Evolutionary conservation across 768 basidiomycete species (phyloP), one percentile per base, ranked within the genome.

Genomic region (Kwoniella newhampshirensis): DNA sequence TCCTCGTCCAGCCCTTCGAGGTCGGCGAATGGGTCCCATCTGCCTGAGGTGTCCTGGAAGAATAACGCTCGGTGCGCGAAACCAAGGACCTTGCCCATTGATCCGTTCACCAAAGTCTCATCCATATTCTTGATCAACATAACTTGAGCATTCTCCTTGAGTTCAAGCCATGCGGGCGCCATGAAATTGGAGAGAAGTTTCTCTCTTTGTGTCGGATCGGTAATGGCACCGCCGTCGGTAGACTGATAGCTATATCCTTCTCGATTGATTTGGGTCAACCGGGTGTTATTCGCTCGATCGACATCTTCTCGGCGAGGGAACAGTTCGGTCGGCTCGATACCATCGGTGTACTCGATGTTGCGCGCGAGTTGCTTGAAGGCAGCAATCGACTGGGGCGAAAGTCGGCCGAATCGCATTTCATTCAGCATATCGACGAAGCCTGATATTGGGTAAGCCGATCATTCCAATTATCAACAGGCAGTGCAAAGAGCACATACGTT

Each of bases 61-160:
- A 59, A 74, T 4, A 64, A 27, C 18, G 36, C 48, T 44, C 73
- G 73, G 11, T 80, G 67, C 20, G 59, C 62, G 75, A 99, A 99
- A 3, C 83, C 82, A 26, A 87, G 66, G 18, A 99, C 82, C 39
- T 83, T 85, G 8, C 96, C 96, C 82, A 96, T 88, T 54, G 86
- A 90, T 1, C 96, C 96, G 68, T 99, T 99, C 42, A 97, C 96
- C 7, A 98, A 82, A 2, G 81, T 83, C 27, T 92, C 91, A 65
- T 93, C 89, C 50, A 87, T 78, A 70, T 98, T 98, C 80, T 97
- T 97, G 77, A 91, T 89, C 28, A 96, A 81, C 92, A 96, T 97
- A 3, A 94, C 91, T 76, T 97, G 94, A 6, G 89, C 87, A 54
- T 86, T 86, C 25, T 86, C 68, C 44, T 89, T 88, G 27, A 99